These are phyloP conservation scores for Leishmania tarentolae DNA, from an alignment of 208 protist genomes.

Conservation along the genomic window DNA sequence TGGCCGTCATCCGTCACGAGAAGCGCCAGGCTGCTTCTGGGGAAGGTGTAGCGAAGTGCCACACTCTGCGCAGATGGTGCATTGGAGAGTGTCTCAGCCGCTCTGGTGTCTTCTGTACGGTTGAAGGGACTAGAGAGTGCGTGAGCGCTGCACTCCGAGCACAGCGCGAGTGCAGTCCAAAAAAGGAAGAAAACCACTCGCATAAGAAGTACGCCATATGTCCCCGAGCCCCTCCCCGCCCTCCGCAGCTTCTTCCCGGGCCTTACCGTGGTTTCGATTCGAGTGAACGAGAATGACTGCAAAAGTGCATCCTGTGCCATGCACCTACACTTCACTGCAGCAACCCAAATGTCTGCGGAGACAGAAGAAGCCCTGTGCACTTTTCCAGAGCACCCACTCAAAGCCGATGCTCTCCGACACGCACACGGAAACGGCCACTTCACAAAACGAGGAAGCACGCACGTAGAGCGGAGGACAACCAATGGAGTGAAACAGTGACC, in stretches of 20 bases:
- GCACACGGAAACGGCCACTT: not conserved
- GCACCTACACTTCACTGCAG: not conserved
- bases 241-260: not conserved
- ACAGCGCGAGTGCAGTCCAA: conserved; percentile 4
- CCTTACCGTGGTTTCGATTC: conserved; percentile 1
- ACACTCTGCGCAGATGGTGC: conserved; percentile 16
- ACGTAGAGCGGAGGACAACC: not conserved
- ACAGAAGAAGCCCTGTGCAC: not conserved
- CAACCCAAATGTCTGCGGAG: not conserved
- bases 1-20: conserved; percentile 50
- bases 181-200: not conserved
- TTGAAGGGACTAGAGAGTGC: not conserved
- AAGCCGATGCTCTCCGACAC: not conserved
- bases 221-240: not conserved
- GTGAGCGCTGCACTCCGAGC: not conserved
- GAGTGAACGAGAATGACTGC: not conserved
- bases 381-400: not conserved
- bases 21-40: conserved; percentile 38
- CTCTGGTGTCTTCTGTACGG: not conserved
- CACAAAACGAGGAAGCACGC: not conserved
- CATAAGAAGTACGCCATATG: not conserved
- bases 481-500: not conserved
- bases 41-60: conserved; percentile 43
- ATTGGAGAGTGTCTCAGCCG: not conserved
- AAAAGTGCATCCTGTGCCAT: conserved; percentile 2